Conservation (phyloP, 495 filamentous ascomycete species). For the Saxophila tyrrhenica region DNA sequence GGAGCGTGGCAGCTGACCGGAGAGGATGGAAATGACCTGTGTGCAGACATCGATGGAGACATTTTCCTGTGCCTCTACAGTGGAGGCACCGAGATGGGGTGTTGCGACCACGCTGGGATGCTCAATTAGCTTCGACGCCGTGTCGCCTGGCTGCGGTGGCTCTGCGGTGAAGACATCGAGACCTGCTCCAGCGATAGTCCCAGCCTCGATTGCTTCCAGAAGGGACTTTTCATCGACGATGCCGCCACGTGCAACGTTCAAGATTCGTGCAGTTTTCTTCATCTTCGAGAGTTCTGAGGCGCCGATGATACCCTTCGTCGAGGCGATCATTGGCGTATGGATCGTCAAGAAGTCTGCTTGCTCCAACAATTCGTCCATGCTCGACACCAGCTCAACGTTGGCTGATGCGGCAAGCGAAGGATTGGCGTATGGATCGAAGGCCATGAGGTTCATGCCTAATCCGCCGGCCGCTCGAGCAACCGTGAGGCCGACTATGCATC, state of each 20-base stretch:
- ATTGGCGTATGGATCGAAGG: conserved; percentile 57
- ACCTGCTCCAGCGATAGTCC: conserved; percentile 59
- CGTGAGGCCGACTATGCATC: conserved; percentile 49
- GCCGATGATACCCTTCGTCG: conserved; percentile 55
- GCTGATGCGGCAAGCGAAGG: conserved; percentile 45
- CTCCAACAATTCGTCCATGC: conserved; percentile 44
- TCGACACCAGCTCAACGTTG: conserved; percentile 43
- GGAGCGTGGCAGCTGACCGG: conserved; percentile 52
- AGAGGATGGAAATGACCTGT: conserved; percentile 56
- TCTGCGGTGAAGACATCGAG: conserved; percentile 66
- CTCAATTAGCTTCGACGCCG: conserved; percentile 43
- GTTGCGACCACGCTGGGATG: conserved; percentile 58
- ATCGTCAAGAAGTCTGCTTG: conserved; percentile 61
- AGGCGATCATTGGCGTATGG: conserved; percentile 62
- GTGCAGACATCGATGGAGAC: conserved; percentile 63
- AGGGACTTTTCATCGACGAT: conserved; percentile 63
- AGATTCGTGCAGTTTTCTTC: conserved; percentile 35
- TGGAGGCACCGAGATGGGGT: conserved; percentile 62
- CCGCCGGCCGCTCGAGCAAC: conserved; percentile 59
- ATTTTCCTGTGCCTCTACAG: conserved; percentile 67
- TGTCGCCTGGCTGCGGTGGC: conserved; percentile 43
- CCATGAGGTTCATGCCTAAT: conserved; percentile 56
- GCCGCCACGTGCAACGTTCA: conserved; percentile 43
- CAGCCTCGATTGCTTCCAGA: conserved; percentile 51
- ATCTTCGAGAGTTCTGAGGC: conserved; percentile 50